Evolutionary conservation across 129 eudicot genomes (phyloP).

Genomic region (Calendula officinalis): DNA sequence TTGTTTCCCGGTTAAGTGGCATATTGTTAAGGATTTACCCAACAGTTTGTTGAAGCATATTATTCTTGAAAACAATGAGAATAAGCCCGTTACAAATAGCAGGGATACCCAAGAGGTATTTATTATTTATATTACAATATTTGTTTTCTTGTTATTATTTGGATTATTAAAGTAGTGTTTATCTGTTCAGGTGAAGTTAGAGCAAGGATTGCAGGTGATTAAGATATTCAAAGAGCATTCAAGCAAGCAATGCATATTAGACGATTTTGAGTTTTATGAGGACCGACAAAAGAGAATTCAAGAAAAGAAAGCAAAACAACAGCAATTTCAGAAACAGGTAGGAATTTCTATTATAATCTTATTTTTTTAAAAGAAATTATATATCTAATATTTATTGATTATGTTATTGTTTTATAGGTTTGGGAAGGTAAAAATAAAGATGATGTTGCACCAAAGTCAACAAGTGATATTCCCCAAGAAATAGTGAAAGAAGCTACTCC

Average conservation of each 20-base stretch:
- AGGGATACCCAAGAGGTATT: slow-evolving; percentile 88
- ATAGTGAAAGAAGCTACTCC: slow-evolving; percentile 25
- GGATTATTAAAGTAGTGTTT: neutral
- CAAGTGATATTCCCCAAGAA: slow-evolving; percentile 22
- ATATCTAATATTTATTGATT: neutral
- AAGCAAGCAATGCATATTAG: slow-evolving; percentile 67
- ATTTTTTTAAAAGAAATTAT: too few relatives aligned
- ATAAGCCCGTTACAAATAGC: slow-evolving; percentile 86
- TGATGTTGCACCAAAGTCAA: slow-evolving; percentile 28
- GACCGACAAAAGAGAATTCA: slow-evolving; percentile 70
- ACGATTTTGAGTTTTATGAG: slow-evolving; percentile 85
- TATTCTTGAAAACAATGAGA: slow-evolving; percentile 72
- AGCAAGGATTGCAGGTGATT: slow-evolving; percentile 69
- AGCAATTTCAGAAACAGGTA: slow-evolving; percentile 63
- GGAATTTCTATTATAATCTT: neutral
- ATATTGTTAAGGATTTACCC: slow-evolving; percentile 82
- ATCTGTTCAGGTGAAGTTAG: slow-evolving; percentile 58
- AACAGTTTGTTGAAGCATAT: slow-evolving; percentile 79
- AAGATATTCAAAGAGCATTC: slow-evolving; percentile 68
- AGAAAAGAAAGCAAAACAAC: slow-evolving; percentile 73
- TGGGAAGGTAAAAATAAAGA: slow-evolving; percentile 57
- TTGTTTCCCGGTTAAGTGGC: slow-evolving; percentile 91
- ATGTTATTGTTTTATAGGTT: slow-evolving; percentile 13
- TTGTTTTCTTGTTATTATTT: neutral
- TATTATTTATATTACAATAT: neutral